Percentiles rank a stretch among this genome's conserved stretches.
Evolutionary conservation across 805 yeast species (phyloP).

Genomic region (Metschnikowia sp.): DNA sequence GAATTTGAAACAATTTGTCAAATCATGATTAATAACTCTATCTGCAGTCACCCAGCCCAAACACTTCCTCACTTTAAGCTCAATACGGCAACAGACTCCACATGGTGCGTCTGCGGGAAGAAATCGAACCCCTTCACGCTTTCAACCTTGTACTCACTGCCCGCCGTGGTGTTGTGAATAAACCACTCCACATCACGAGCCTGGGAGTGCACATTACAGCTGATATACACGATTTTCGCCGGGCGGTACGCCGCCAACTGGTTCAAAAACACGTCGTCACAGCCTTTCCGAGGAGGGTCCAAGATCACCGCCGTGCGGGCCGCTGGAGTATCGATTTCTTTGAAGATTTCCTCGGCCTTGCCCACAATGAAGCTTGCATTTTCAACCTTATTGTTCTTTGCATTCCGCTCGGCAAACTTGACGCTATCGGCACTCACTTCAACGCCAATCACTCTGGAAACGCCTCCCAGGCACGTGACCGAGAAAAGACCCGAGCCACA

Average conservation of each 20-base stretch:
- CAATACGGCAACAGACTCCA: conserved; percentile 81
- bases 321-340: conserved; percentile 69
- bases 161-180: conserved; percentile 60
- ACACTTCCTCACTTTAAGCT: conserved; percentile 7
- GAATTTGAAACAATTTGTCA: too few species aligned
- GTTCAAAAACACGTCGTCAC: conserved; percentile 81
- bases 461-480: conserved; percentile 76
- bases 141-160: conserved; percentile 64
- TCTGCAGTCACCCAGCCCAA: too few species aligned
- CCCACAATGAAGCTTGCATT: conserved; percentile 88
- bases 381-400: conserved; percentile 64
- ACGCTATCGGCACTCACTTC: conserved; percentile 92
- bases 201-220: conserved; percentile 97
- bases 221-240: conserved; percentile 84
- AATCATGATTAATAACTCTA: too few species aligned
- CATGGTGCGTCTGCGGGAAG: conserved; percentile 93
- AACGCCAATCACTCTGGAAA: conserved; percentile 86
- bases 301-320: conserved; percentile 82
- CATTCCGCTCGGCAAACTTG: conserved; percentile 80
- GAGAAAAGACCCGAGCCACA: conserved; percentile 96
- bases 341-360: conserved; percentile 87
- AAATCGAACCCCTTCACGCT: conserved; percentile 93
- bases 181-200: conserved; percentile 91
- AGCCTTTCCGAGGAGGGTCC: conserved; percentile 97
- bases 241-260: conserved; percentile 85